Evolutionary conservation across 306 rosid species (phyloP).

Genomic region (Cicer yamashitae): DNA sequence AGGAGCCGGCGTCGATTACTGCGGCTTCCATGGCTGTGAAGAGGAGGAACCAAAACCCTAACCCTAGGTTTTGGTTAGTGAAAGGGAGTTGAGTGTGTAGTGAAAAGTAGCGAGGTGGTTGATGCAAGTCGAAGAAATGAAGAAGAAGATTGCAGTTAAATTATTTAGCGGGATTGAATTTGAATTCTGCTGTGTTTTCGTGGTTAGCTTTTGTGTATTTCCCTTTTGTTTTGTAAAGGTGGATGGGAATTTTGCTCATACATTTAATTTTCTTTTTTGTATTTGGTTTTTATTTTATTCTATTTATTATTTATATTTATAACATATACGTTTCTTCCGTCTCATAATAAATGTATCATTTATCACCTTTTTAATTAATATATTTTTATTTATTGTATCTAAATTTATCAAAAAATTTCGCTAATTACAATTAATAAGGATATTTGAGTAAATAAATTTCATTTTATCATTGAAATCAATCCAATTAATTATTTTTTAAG

Average conservation of each 20-base stretch:
- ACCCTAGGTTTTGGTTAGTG: slow-evolving; percentile 48
- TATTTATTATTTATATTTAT: too few species aligned
- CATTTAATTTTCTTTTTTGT: neutral
- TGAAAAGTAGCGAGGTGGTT: neutral
- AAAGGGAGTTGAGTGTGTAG: neutral
- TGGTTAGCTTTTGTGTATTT: slow-evolving; percentile 5
- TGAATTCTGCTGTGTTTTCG: slow-evolving; percentile 28
- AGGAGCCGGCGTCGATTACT: slow-evolving; percentile 86
- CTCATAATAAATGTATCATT: too few species aligned
- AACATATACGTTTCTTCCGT: too few species aligned
- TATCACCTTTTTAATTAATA: too few species aligned
- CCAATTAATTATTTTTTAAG: too few species aligned
- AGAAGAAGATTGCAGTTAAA: slow-evolving; percentile 21
- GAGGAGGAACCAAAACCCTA: slow-evolving; percentile 43
- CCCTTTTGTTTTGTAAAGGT: neutral
- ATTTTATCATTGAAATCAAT: too few species aligned
- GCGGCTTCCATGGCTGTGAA: slow-evolving; percentile 76
- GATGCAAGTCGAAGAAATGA: neutral
- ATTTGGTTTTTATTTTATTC: too few species aligned
- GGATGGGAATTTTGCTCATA: neutral
- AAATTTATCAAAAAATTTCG: too few species aligned
- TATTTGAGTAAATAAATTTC: too few species aligned
- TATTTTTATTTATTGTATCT: too few species aligned
- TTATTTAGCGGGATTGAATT: slow-evolving; percentile 47
- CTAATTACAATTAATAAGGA: too few species aligned